Evolutionary conservation across 2,329 filamentous ascomycete species (phyloP).

Genomic region (Aspergillus neoniger): DNA sequence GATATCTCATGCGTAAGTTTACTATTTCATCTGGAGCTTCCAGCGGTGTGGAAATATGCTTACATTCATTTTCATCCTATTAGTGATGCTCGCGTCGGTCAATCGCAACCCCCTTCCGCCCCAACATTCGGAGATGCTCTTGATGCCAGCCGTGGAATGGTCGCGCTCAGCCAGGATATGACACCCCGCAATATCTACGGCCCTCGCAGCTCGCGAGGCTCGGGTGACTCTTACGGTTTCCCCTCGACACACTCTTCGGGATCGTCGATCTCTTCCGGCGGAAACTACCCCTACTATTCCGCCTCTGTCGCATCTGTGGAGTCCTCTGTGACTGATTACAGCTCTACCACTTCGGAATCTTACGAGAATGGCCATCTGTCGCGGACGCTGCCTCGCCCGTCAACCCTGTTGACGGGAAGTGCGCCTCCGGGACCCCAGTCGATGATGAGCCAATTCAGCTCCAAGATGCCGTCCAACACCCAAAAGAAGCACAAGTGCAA

Average conservation of each 20-base stretch:
- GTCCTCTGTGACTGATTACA: conserved; percentile 88
- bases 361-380: conserved; percentile 74
- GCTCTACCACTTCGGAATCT: conserved; percentile 78
- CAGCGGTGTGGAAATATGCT: conserved; percentile 12
- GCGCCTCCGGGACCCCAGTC: conserved; percentile 84
- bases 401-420: conserved; percentile 62
- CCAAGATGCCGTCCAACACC: conserved; percentile 90
- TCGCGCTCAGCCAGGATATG: conserved; percentile 89
- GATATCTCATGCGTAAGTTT: conserved; percentile 81
- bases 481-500: conserved; percentile 99
- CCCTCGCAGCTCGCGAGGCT: conserved; percentile 65
- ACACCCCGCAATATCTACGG: conserved; percentile 90
- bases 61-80: conserved; percentile 14
- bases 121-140: conserved; percentile 83
- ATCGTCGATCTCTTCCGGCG: conserved; percentile 83
- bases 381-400: conserved; percentile 79
- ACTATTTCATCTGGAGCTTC: neutral
- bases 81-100: conserved; percentile 39
- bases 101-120: conserved; percentile 55
- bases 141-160: conserved; percentile 90
- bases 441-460: conserved; percentile 99
- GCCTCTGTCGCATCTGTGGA: conserved; percentile 70
- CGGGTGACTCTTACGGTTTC: conserved; percentile 87
- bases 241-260: conserved; percentile 87
- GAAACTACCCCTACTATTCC: conserved; percentile 83